phyloP scores from a whole-genome alignment of 2,329 filamentous ascomycete species.

The Myriangium duriaei region DNA sequence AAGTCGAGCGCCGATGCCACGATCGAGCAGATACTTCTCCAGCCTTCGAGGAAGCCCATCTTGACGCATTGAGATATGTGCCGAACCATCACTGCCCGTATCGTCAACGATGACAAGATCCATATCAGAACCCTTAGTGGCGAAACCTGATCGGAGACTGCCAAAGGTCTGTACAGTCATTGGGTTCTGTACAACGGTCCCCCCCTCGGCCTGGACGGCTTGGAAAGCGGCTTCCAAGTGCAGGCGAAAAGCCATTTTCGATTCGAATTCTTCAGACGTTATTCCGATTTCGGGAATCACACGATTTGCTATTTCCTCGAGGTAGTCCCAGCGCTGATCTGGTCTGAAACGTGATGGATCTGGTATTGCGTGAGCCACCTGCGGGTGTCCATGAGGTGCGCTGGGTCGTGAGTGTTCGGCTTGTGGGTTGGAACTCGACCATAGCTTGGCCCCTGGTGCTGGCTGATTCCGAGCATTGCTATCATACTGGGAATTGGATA shows the following conservation, averaged over 20 bases:
- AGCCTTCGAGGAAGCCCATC: constrained; percentile 56
- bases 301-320: constrained; percentile 30
- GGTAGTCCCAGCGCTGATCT: constrained; percentile 27
- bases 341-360: constrained; percentile 11
- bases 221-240: constrained; percentile 54
- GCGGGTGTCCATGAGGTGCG: background rate
- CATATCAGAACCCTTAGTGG: constrained; percentile 79
- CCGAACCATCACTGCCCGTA: constrained; percentile 13
- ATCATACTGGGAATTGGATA: background rate
- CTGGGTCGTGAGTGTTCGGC: constrained; percentile 1
- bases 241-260: constrained; percentile 59
- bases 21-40: constrained; percentile 60
- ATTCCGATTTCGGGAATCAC: constrained; percentile 53
- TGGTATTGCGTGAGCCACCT: background rate
- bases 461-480: background rate
- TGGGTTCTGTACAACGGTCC: constrained; percentile 38
- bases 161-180: constrained; percentile 68
- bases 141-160: constrained; percentile 73
- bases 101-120: constrained; percentile 61
- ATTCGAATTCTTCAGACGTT: constrained; percentile 45
- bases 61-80: constrained; percentile 31
- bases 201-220: constrained; percentile 40
- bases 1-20: constrained; percentile 62
- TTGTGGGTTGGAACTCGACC: constrained; percentile 6
- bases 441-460: background rate